Evolutionary conservation across 257 asterid species (phyloP).

Genomic region (Rehmannia glutinosa): DNA sequence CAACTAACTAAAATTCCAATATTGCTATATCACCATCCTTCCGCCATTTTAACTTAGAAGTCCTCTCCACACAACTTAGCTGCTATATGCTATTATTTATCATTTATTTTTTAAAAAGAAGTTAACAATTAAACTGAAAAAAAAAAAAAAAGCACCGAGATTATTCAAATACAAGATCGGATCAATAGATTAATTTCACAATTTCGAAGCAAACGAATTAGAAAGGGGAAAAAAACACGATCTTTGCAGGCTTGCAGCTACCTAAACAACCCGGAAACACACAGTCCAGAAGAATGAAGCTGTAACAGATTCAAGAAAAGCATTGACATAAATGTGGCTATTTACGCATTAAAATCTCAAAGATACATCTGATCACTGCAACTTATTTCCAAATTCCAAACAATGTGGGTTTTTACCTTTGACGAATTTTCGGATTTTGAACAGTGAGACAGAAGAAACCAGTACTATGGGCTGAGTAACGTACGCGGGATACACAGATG

Average conservation of each 20-base stretch:
- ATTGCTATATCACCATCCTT: background rate
- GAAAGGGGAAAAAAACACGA: background rate
- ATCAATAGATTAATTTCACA: background rate
- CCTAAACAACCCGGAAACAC: background rate
- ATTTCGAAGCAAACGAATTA: background rate
- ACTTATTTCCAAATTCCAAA: background rate
- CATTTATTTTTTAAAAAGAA: background rate
- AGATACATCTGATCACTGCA: background rate
- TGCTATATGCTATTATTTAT: background rate
- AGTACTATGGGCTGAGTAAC: background rate
- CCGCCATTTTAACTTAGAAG: background rate
- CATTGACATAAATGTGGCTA: background rate
- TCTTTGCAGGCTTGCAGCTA: background rate
- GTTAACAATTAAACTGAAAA: background rate
- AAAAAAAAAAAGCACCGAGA: background rate
- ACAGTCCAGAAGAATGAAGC: background rate
- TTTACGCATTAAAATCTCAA: background rate
- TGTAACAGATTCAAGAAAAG: background rate
- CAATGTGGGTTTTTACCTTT: background rate
- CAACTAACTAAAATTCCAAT: background rate
- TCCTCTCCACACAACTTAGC: background rate
- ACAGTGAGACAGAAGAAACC: background rate
- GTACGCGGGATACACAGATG: background rate
- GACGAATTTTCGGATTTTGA: background rate
- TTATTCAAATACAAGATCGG: background rate